phyloP scores from a whole-genome alignment of 371 early-diverging fungal genomes.

The Gilbertella persicaria region DNA sequence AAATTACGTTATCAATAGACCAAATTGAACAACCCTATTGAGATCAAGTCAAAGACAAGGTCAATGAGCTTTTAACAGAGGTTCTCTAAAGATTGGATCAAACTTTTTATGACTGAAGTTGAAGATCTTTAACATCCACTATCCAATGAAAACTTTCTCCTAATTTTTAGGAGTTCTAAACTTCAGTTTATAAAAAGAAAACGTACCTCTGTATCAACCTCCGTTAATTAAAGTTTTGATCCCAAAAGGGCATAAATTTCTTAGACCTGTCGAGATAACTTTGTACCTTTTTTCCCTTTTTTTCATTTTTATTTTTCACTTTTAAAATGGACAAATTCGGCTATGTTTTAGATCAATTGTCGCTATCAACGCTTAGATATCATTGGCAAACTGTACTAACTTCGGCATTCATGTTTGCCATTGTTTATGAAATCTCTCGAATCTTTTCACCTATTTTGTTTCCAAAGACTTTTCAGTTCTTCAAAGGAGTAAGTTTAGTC shows the following conservation, averaged over 20 bases:
- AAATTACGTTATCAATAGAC: too few species aligned
- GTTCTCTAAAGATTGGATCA: too few species aligned
- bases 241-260: conserved; percentile 1
- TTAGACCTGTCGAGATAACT: background rate
- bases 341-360: conserved; percentile 31
- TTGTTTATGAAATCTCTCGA: conserved; percentile 60
- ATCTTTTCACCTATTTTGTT: conserved; percentile 58
- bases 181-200: too few species aligned
- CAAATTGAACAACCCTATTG: too few species aligned
- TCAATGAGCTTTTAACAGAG: too few species aligned
- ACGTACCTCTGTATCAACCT: too few species aligned
- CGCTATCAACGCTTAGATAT: conserved; percentile 35
- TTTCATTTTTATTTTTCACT: background rate
- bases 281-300: background rate
- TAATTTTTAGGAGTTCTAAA: too few species aligned
- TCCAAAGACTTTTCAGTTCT: conserved; percentile 61
- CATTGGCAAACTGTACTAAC: conserved; percentile 45
- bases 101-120: too few species aligned
- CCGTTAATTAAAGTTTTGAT: too few species aligned
- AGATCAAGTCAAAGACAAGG: too few species aligned
- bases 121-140: too few species aligned
- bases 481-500: conserved; percentile 47
- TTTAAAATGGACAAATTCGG: conserved; percentile 24
- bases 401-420: conserved; percentile 49
- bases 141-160: too few species aligned